Evolutionary conservation across 1,284 basidiomycete genomes (phyloP).

Genomic region (Stereum hirsutum): DNA sequence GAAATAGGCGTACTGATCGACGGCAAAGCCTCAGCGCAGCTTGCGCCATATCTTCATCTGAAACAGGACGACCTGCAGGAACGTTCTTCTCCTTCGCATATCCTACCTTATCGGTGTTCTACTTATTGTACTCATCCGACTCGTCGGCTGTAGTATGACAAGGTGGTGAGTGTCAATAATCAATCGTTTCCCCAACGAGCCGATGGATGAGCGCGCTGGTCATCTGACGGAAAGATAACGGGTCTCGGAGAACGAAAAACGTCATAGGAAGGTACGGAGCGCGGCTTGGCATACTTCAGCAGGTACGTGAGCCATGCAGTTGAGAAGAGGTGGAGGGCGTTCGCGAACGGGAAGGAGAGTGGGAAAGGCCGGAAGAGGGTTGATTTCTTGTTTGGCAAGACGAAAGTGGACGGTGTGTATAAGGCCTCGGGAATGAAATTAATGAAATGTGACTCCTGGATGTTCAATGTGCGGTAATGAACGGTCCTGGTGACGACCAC

Average conservation of each 20-base stretch:
- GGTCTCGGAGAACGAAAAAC: too few species aligned
- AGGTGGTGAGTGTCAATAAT: too few species aligned
- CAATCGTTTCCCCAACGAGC: not conserved
- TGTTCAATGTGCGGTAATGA: conserved; percentile 8
- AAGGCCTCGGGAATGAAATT: conserved; percentile 7
- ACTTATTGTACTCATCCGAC: conserved; percentile 27
- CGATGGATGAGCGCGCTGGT: conserved; percentile 18
- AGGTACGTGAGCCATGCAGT: not conserved
- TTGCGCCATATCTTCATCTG: too few species aligned
- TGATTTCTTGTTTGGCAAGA: conserved; percentile 5
- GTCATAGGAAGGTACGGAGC: too few species aligned
- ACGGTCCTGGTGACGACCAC: too few species aligned
- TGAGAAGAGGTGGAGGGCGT: conserved; percentile 2
- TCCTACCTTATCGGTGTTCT: conserved; percentile 18
- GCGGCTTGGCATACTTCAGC: too few species aligned
- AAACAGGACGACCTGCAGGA: conserved; percentile 28
- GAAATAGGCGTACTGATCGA: conserved; percentile 26
- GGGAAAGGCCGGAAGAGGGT: conserved; percentile 7
- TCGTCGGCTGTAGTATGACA: conserved; percentile 17
- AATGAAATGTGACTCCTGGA: conserved; percentile 8
- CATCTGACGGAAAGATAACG: conserved; percentile 29
- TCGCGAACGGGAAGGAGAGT: conserved; percentile 1
- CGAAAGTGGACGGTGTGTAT: conserved; percentile 5
- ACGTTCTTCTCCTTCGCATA: conserved; percentile 25
- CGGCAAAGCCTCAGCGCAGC: conserved; percentile 23